Evolutionary conservation across 805 yeast genomes (phyloP).

Genomic region (Candida rishiriensis): DNA sequence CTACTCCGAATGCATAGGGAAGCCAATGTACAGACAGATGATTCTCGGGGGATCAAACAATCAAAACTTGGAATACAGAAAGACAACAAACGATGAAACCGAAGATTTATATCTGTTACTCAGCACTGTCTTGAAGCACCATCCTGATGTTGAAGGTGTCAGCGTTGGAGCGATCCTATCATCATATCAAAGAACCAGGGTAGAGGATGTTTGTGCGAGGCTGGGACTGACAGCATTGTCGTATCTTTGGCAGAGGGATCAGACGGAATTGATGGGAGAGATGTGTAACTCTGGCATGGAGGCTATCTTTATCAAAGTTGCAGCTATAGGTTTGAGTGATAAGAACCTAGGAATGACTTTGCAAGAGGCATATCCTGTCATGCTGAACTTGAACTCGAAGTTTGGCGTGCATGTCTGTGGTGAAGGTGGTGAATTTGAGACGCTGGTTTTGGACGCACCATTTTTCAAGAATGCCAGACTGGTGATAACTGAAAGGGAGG

Average conservation of each 20-base stretch:
- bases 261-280: conserved; percentile 72
- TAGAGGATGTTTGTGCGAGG: conserved; percentile 82
- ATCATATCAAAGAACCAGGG: conserved; percentile 91
- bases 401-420: conserved; percentile 95
- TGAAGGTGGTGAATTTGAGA: conserved; percentile 98
- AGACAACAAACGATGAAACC: conserved; percentile 76
- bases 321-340: conserved; percentile 77
- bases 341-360: conserved; percentile 66
- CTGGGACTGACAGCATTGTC: conserved; percentile 66
- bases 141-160: conserved; percentile 78
- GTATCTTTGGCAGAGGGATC: conserved; percentile 88
- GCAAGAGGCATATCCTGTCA: conserved; percentile 52
- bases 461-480: conserved; percentile 58
- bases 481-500: conserved; percentile 35
- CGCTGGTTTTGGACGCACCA: conserved; percentile 87
- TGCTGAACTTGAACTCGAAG: conserved; percentile 51
- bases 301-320: conserved; percentile 87
- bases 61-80: conserved; percentile 61
- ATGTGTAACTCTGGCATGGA: conserved; percentile 67
- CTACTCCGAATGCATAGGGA: conserved; percentile 66
- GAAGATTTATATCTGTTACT: conserved; percentile 71
- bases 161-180: conserved; percentile 96
- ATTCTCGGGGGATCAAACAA: conserved; percentile 63
- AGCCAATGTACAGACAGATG: conserved; percentile 71
- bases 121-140: conserved; percentile 38